Evolutionary conservation across 1,284 basidiomycete species (phyloP).

Genomic region (Xerocomus tenax): DNA sequence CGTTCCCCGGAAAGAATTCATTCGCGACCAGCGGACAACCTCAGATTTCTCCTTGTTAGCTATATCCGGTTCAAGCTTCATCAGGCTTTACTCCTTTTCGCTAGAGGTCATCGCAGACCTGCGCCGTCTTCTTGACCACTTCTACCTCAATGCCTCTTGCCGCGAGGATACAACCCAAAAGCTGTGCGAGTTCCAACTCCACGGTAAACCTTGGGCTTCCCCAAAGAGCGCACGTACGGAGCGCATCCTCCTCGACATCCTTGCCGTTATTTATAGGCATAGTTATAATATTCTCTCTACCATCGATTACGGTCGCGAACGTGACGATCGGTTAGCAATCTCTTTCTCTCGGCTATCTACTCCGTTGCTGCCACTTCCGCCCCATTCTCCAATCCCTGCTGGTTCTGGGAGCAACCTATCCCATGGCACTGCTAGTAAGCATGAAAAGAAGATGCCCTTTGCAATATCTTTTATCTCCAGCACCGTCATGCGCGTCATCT

Average conservation of each 20-base stretch:
- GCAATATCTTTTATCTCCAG: slow-evolving; percentile 65
- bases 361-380: slow-evolving; percentile 26
- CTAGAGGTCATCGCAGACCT: slow-evolving; percentile 43
- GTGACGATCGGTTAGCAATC: slow-evolving; percentile 61
- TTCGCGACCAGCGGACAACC: slow-evolving; percentile 45
- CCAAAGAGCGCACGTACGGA: slow-evolving; percentile 58
- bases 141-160: slow-evolving; percentile 37
- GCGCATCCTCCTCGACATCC: slow-evolving; percentile 58
- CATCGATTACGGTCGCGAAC: slow-evolving; percentile 69
- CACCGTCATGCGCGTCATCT: slow-evolving; percentile 60
- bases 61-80: slow-evolving; percentile 50
- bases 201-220: slow-evolving; percentile 63
- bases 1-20: slow-evolving; percentile 61
- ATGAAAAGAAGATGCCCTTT: slow-evolving; percentile 45
- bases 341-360: slow-evolving; percentile 50
- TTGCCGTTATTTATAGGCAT: slow-evolving; percentile 53
- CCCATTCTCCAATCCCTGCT: slow-evolving; percentile 31
- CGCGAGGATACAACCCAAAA: slow-evolving; percentile 53
- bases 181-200: slow-evolving; percentile 56
- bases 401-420: slow-evolving; percentile 34
- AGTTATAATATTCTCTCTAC: slow-evolving; percentile 58
- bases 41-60: slow-evolving; percentile 62
- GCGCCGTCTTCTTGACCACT: slow-evolving; percentile 46
- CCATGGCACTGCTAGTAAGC: slow-evolving; percentile 30
- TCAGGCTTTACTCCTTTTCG: slow-evolving; percentile 64